Conservation (phyloP, 768 basidiomycete species). For the Boletus rex-veris region DNA sequence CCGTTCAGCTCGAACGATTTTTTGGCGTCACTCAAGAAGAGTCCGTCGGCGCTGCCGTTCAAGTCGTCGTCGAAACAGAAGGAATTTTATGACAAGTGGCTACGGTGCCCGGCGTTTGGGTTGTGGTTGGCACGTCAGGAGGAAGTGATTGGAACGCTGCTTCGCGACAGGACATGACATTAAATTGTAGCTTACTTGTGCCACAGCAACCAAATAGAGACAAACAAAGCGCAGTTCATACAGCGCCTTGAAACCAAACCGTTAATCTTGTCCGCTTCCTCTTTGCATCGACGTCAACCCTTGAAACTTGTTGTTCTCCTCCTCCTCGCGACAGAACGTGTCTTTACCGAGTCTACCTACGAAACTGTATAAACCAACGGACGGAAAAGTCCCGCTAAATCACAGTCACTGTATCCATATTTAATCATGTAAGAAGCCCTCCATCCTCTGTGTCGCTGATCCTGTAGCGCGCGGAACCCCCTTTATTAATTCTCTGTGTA, state of each 20-base stretch:
- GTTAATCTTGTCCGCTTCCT: slow-evolving; percentile 10
- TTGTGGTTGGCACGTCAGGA: slow-evolving; percentile 79
- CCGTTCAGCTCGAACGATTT: slow-evolving; percentile 70
- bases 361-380: slow-evolving; percentile 22
- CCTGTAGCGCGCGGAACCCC: slow-evolving; percentile 24
- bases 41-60: slow-evolving; percentile 74
- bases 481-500: slow-evolving; percentile 4
- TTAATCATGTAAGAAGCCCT: slow-evolving; percentile 33
- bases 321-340: not conserved
- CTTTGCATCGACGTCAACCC: slow-evolving; percentile 11
- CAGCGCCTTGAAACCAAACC: slow-evolving; percentile 2
- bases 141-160: slow-evolving; percentile 57
- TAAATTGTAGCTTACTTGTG: not conserved
- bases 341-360: slow-evolving; percentile 22
- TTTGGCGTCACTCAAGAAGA: slow-evolving; percentile 64
- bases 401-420: slow-evolving; percentile 33
- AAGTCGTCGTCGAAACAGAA: slow-evolving; percentile 58
- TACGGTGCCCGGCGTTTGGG: slow-evolving; percentile 74
- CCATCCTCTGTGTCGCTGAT: slow-evolving; percentile 26
- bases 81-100: slow-evolving; percentile 77
- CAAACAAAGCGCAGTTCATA: slow-evolving; percentile 25
- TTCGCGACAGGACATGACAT: slow-evolving; percentile 30
- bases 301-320: slow-evolving; percentile 2
- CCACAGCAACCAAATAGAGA: slow-evolving; percentile 25
- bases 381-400: slow-evolving; percentile 15